Base-by-base conservation (phyloP, 1,284 basidiomycete genomes). In the Ganoderma multipileum region DNA sequence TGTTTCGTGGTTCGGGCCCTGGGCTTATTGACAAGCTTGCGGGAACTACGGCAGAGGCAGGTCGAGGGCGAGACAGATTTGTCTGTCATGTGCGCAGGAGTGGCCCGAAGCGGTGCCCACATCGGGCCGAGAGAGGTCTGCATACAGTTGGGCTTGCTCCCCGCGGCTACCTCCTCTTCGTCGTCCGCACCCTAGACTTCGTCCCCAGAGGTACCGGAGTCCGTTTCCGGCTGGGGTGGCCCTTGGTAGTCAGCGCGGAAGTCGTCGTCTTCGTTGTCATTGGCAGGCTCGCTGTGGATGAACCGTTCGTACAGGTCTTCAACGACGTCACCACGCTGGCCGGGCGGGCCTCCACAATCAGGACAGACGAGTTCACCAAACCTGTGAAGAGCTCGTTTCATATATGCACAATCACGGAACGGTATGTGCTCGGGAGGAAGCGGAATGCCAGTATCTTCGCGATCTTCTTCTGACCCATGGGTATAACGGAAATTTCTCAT, bases 401-500 rank as follows among this genome's bases (percentile, higher is more conserved):
- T 23, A 16, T 39, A 42, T 28, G 69, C 18, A 57, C 38, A 39
- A 44, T 38, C 54, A 47, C 23, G 55, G 39, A 52, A n/a, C 44
- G 44, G 66, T 62, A 38, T 68, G 55, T 65, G 76, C 93, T 95
- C 2, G 98, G 98, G 38, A 99, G 85, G 20, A 99, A 84, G 85
- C 99, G 97, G 82, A 99, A 99, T 66, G 96, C 96, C 81, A 95
- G 98, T 30, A 92, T 97, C 75, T 89, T 95, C 80, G 89, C 89
- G 72, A 77, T 81, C 68, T 84, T 90, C 79, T 88, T 89, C 76
- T 85, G 87, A 67, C 83, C 90, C 74, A 87, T 85, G 59, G 94
- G 91, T 44, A 93, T 95, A 72, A 99, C 94, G 80, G 99, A 98
- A 41, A 85, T 99, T 99, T 23, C 97, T 97, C 36, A 98, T 98